These are phyloP conservation scores for Chaetothyriales sp. DNA, from an alignment of 2,329 filamentous ascomycete species.

Conservation along the genomic window DNA sequence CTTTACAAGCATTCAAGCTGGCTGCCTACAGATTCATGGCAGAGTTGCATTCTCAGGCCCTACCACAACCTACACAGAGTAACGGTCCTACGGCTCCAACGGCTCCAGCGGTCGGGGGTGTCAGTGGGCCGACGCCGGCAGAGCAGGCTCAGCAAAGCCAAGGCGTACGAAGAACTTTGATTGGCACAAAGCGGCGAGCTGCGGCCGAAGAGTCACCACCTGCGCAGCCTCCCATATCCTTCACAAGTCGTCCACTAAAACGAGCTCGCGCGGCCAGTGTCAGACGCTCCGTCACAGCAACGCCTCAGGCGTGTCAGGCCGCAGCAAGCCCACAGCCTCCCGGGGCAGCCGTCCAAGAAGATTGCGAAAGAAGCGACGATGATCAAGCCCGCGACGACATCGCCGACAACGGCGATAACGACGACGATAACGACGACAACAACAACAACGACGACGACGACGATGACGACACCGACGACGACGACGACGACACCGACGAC, in stretches of 20 bases:
- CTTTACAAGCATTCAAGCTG: neutral
- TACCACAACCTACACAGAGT: neutral
- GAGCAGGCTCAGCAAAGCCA: neutral
- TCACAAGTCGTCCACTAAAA: neutral
- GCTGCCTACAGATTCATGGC: neutral
- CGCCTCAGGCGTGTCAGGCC: too few relatives aligned
- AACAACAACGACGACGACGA: neutral
- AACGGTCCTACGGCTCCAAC: neutral
- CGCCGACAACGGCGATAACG: neutral
- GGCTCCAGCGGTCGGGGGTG: neutral
- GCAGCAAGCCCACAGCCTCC: neutral
- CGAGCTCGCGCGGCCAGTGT: neutral
- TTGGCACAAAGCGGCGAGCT: constrained; percentile 8
- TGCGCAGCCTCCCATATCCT: neutral
- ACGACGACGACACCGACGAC: neutral
- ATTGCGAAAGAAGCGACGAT: neutral
- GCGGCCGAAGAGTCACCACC: constrained; percentile 1
- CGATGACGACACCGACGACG: too few relatives aligned
- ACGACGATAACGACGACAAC: too few relatives aligned
- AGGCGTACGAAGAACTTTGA: constrained; percentile 2
- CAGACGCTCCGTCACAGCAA: neutral
- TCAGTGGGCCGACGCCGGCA: neutral
- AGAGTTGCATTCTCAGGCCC: neutral
- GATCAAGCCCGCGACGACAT: neutral
- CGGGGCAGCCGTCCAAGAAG: neutral